These are phyloP conservation scores for Leucosporidium scottii DNA, from an alignment of 768 basidiomycete species.

Conservation along the genomic window DNA sequence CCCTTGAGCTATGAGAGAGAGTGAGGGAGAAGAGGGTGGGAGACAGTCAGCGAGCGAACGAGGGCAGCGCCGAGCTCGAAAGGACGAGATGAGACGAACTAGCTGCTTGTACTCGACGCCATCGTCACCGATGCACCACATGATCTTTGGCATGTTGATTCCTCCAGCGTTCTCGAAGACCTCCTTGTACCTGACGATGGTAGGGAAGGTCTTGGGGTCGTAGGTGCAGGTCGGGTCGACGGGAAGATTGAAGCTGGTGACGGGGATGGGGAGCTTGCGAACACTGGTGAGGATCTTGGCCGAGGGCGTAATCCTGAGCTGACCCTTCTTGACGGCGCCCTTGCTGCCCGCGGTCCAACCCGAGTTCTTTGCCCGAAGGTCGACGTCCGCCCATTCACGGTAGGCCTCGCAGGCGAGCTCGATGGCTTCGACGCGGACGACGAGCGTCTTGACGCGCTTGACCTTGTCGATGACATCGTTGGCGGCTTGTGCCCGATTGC, in stretches of 20 bases:
- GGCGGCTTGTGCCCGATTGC: conserved; percentile 30
- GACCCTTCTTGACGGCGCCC: conserved; percentile 1
- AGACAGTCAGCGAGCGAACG: not conserved
- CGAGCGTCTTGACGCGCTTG: conserved; percentile 1
- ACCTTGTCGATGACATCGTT: conserved; percentile 23
- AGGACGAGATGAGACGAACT: conserved; percentile 48
- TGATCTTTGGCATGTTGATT: conserved; percentile 73
- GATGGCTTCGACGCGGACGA: conserved; percentile 16
- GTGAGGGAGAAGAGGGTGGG: not conserved
- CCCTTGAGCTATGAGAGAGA: conserved; percentile 72
- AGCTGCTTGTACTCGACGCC: conserved; percentile 67
- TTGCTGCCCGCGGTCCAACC: not conserved
- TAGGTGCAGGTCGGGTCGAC: conserved; percentile 67
- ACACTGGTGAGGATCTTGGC: conserved; percentile 49
- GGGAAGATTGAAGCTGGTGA: conserved; percentile 64
- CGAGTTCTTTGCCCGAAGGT: not conserved
- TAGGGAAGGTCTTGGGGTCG: conserved; percentile 51
- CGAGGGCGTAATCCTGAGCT: not conserved
- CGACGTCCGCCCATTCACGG: conserved; percentile 31
- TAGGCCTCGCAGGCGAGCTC: conserved; percentile 31
- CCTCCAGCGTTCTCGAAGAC: conserved; percentile 67
- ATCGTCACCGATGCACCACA: conserved; percentile 58
- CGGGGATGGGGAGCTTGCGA: conserved; percentile 61
- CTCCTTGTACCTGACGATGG: conserved; percentile 57
- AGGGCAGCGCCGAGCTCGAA: not conserved